Base-by-base conservation (phyloP, 2,329 filamentous ascomycete species). In the Nannizzia gypsea region DNA sequence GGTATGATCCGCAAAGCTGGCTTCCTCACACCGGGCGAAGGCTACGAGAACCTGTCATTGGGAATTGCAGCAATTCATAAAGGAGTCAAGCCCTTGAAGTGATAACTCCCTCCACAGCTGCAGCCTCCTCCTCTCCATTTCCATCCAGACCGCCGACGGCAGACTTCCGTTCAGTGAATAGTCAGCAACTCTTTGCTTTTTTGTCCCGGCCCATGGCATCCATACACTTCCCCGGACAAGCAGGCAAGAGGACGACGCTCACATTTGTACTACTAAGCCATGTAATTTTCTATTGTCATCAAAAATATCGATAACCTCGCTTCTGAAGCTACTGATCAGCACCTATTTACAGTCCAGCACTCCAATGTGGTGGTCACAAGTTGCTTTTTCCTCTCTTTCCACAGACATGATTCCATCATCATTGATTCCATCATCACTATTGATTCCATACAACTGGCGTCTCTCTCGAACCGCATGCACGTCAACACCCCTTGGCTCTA, bases 61-160 rank as follows among this genome's bases (percentile, higher is more conserved):
- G 93, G 93, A 0, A 90, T 99, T 71, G 93, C 93, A 3, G 91
- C 91, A 58, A 95, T 99, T 64, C 95, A 99, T 72, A 96, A 91
- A 79, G 93, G 92, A 6, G 87, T 99, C 69, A 99, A 99, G 80
- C 91, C 83, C 8, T 54, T 65, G 60, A 57, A 61, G 42, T 58
- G 36, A 56, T 61, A 36, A n/a, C 31, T 36, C 31, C 9, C 13
- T 11, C 31, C 9, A 11, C 31, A 3, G 31, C 42, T 20, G 24
- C 20, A 8, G 1, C 40, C 17, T 40, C n/a, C 56, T 22, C 38
- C 9, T 42, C 36, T 13, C n/a, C n/a, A n/a, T n/a, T n/a, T n/a
- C n/a, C n/a, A n/a, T n/a, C n/a, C n/a, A 20, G 50, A 9, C 50
- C 20, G 9, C 20, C 44, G 44, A 50, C 44, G 44, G 44, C 44